Conservation (phyloP, 495 filamentous ascomycete species). For the Hyaloscypha hepaticicola region DNA sequence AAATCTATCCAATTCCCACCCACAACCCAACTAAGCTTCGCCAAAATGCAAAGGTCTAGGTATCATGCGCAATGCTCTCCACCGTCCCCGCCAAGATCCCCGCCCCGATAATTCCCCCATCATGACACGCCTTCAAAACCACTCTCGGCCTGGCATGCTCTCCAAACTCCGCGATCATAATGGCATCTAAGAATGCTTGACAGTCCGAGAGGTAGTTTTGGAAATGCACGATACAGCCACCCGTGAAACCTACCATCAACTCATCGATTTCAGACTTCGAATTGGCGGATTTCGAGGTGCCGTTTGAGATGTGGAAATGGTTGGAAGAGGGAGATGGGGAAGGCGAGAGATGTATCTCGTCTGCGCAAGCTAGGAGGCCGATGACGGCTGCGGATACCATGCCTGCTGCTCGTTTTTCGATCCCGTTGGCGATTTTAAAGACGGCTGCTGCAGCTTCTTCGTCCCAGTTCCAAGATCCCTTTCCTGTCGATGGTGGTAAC, state of each 20-base stretch:
- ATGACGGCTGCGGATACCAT: slow-evolving; percentile 70
- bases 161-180: slow-evolving; percentile 52
- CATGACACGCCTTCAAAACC: slow-evolving; percentile 65
- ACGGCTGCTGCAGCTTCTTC: slow-evolving; percentile 53
- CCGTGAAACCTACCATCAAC: slow-evolving; percentile 74
- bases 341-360: slow-evolving; percentile 52
- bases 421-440: slow-evolving; percentile 58
- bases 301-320: slow-evolving; percentile 5
- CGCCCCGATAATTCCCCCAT: slow-evolving; percentile 75
- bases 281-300: neutral
- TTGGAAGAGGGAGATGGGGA: neutral
- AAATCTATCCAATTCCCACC: neutral
- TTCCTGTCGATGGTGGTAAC: slow-evolving; percentile 47
- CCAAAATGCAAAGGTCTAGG: neutral
- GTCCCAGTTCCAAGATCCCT: slow-evolving; percentile 57
- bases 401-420: slow-evolving; percentile 68
- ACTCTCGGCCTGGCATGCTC: slow-evolving; percentile 56
- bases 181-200: slow-evolving; percentile 62
- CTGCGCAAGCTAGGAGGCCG: slow-evolving; percentile 64
- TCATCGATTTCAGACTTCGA: slow-evolving; percentile 42
- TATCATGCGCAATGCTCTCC: slow-evolving; percentile 4
- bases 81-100: slow-evolving; percentile 66
- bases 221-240: slow-evolving; percentile 75
- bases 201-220: slow-evolving; percentile 69
- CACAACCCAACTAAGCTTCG: neutral